These are phyloP conservation scores for Xylariales sp. DNA, from an alignment of 2,329 filamentous ascomycete species.

Conservation along the genomic window DNA sequence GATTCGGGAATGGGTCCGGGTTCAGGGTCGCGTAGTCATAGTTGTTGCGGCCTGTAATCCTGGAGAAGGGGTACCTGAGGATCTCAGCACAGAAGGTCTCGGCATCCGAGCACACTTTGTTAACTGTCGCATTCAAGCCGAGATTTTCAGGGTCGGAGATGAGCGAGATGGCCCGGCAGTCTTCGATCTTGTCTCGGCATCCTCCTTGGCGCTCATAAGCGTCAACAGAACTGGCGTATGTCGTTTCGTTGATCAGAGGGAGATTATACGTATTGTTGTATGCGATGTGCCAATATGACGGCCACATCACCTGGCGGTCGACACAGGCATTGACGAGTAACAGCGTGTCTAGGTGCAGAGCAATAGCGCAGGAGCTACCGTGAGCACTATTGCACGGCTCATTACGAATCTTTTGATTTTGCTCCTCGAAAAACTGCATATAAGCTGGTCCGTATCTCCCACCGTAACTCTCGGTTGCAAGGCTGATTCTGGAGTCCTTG, in stretches of 20 bases:
- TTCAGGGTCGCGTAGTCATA: constrained; percentile 26
- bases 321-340: constrained; percentile 70
- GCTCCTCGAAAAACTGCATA: constrained; percentile 56
- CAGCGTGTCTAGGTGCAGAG: constrained; percentile 57
- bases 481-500: constrained; percentile 42
- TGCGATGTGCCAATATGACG: constrained; percentile 52
- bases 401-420: constrained; percentile 58
- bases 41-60: constrained; percentile 14
- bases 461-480: constrained; percentile 67
- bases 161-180: constrained; percentile 32
- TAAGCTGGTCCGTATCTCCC: constrained; percentile 67
- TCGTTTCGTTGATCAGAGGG: constrained; percentile 44
- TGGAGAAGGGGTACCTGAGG: constrained; percentile 45
- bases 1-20: constrained; percentile 45
- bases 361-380: constrained; percentile 33
- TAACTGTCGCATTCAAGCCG: constrained; percentile 50
- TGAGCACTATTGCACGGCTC: constrained; percentile 45
- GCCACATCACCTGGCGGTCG: constrained; percentile 58
- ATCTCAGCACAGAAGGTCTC: constrained; percentile 49
- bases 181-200: constrained; percentile 25
- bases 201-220: constrained; percentile 36
- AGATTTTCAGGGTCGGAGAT: constrained; percentile 48
- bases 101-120: constrained; percentile 52
- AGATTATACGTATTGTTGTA: constrained; percentile 64
- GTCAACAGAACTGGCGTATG: constrained; percentile 39